These are phyloP conservation scores for Xylariaceae sp. DNA, from an alignment of 2,329 filamentous ascomycete species.

Conservation along the genomic window DNA sequence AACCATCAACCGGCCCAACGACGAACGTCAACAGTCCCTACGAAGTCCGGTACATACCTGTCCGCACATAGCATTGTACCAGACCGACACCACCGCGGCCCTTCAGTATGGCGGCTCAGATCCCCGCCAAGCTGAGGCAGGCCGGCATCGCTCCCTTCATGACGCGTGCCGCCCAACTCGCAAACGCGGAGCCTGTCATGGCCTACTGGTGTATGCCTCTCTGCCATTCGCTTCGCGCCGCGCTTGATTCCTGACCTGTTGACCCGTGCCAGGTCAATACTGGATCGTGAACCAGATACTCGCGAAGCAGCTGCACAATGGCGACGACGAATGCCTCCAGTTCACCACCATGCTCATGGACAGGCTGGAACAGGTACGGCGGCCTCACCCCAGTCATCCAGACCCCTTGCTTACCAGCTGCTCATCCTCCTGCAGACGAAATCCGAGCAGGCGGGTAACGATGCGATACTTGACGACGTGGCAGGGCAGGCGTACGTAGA, in stretches of 20 bases:
- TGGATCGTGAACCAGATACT: slow-evolving; percentile 92
- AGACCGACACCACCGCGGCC: too few species aligned
- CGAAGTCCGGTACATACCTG: too few species aligned
- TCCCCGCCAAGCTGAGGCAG: slow-evolving; percentile 67
- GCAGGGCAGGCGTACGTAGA: slow-evolving; percentile 89
- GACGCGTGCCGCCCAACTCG: slow-evolving; percentile 74
- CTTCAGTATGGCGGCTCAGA: slow-evolving; percentile 57
- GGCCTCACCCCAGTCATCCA: too few species aligned
- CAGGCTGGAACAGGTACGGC: slow-evolving; percentile 68
- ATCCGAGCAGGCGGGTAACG: slow-evolving; percentile 64
- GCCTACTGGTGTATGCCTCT: slow-evolving; percentile 81
- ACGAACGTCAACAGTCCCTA: too few species aligned
- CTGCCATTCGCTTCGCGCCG: neutral
- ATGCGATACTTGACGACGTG: slow-evolving; percentile 76
- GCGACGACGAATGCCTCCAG: slow-evolving; percentile 66
- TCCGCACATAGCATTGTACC: too few species aligned
- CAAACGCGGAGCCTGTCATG: slow-evolving; percentile 76
- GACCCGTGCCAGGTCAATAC: slow-evolving; percentile 61
- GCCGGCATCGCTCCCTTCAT: slow-evolving; percentile 82
- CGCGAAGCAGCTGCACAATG: slow-evolving; percentile 66
- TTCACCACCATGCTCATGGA: slow-evolving; percentile 87
- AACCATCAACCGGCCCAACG: too few species aligned
- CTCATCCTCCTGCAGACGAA: slow-evolving; percentile 59
- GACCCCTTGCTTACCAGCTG: neutral
- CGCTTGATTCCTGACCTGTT: neutral